A percentile compares a stretch with the other conserved stretches of the same genome.
Evolutionary conservation across 306 rosid genomes (phyloP).

Genomic region (Begonia peltatifolia): DNA sequence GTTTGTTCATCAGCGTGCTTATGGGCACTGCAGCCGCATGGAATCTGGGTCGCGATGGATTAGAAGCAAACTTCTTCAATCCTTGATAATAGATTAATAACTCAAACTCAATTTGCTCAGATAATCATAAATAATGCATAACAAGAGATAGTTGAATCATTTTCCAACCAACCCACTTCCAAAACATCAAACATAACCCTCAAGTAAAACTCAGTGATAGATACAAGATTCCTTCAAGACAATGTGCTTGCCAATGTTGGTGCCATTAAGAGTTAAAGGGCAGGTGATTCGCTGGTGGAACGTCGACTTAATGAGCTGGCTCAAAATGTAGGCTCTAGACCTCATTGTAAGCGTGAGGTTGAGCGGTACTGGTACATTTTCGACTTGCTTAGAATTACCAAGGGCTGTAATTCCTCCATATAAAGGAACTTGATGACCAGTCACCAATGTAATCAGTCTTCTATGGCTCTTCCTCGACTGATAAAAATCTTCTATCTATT

Average conservation of each 20-base stretch:
- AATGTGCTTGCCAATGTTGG: conserved; percentile 48
- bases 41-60: too few species aligned
- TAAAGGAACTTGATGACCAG: conserved; percentile 57
- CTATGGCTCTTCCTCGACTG: conserved; percentile 43
- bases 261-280: conserved; percentile 46
- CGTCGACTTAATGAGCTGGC: conserved; percentile 63
- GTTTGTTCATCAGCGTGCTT: too few species aligned
- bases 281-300: conserved; percentile 51
- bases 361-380: conserved; percentile 36
- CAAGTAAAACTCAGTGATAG: conserved; percentile 21
- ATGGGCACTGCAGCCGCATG: too few species aligned
- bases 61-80: too few species aligned
- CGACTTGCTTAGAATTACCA: conserved; percentile 10
- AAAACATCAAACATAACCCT: too few species aligned
- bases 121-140: neutral
- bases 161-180: neutral
- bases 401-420: conserved; percentile 59
- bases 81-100: too few species aligned
- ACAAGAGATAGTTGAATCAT: neutral
- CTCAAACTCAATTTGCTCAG: conserved; percentile 3
- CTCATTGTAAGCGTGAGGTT: conserved; percentile 65
- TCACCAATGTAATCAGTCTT: conserved; percentile 29
- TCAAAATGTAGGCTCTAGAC: conserved; percentile 74
- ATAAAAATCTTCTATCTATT: conserved; percentile 50
- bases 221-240: conserved; percentile 41